Conservation (phyloP, 345 rosid genomes). For the Hibiscus trionum region DNA sequence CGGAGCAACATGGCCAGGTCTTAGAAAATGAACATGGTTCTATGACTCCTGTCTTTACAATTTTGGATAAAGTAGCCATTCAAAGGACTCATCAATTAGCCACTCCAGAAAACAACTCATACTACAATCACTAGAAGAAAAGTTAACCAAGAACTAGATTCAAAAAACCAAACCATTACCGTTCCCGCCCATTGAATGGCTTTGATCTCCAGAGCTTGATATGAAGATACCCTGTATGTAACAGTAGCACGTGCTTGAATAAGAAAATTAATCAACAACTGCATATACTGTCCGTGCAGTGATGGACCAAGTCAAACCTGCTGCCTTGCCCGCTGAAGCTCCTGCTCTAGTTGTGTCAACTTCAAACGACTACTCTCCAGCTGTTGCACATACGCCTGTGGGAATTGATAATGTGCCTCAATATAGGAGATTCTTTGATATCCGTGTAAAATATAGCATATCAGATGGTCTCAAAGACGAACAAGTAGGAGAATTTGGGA, state of each 20-base stretch:
- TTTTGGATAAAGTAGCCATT: neutral
- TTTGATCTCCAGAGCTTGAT: slow-evolving; percentile 93
- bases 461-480: too few relatives aligned
- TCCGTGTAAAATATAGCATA: too few relatives aligned
- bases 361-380: slow-evolving; percentile 95
- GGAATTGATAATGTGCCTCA: neutral
- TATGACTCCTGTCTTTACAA: too few relatives aligned
- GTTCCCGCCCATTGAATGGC: slow-evolving; percentile 89
- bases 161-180: slow-evolving; percentile 33
- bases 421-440: slow-evolving; percentile 1
- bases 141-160: too few relatives aligned
- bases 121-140: neutral
- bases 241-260: neutral
- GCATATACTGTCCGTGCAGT: neutral
- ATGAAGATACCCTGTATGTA: slow-evolving; percentile 72
- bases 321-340: slow-evolving; percentile 96
- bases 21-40: too few relatives aligned
- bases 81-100: neutral
- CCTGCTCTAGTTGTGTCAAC: slow-evolving; percentile 95
- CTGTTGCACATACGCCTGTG: slow-evolving; percentile 95
- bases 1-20: too few relatives aligned
- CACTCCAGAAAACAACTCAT: neutral
- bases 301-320: slow-evolving; percentile 46
- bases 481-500: too few relatives aligned
- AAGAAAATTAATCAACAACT: neutral